Conservation (phyloP, 164 flowering plant genomes). For the Chimonanthus praecox region DNA sequence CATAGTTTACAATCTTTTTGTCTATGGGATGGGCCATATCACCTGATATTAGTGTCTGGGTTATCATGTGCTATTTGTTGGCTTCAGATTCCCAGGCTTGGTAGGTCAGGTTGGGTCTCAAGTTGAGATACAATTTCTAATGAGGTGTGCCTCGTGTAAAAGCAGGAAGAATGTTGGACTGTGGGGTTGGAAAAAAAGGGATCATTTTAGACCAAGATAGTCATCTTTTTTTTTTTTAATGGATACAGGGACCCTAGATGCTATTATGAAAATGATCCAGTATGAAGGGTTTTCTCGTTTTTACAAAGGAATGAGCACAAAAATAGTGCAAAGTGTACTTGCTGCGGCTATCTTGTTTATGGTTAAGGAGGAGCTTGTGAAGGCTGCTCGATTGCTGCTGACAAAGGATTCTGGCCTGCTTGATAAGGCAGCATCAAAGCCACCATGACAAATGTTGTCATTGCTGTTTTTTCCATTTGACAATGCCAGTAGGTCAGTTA, state of each 20-base stretch:
- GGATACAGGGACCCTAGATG: constrained; percentile 70
- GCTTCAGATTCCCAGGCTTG: background rate
- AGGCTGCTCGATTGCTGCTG: constrained; percentile 46
- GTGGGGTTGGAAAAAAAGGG: background rate
- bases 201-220: background rate
- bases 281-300: constrained; percentile 72
- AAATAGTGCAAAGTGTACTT: constrained; percentile 90
- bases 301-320: constrained; percentile 91
- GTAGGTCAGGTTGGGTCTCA: background rate
- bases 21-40: background rate
- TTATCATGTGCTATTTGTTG: background rate
- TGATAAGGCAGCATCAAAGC: constrained; percentile 23
- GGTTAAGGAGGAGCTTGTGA: constrained; percentile 89
- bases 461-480: background rate
- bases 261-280: constrained; percentile 69
- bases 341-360: constrained; percentile 88
- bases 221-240: background rate
- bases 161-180: background rate
- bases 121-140: background rate
- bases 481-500: background rate
- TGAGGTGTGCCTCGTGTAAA: background rate
- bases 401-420: constrained; percentile 20
- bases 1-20: background rate
- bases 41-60: background rate
- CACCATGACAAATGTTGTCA: constrained; percentile 18